These are phyloP conservation scores for Podospora pseudoanserina DNA, from an alignment of 495 filamentous ascomycete genomes.

Conservation along the genomic window DNA sequence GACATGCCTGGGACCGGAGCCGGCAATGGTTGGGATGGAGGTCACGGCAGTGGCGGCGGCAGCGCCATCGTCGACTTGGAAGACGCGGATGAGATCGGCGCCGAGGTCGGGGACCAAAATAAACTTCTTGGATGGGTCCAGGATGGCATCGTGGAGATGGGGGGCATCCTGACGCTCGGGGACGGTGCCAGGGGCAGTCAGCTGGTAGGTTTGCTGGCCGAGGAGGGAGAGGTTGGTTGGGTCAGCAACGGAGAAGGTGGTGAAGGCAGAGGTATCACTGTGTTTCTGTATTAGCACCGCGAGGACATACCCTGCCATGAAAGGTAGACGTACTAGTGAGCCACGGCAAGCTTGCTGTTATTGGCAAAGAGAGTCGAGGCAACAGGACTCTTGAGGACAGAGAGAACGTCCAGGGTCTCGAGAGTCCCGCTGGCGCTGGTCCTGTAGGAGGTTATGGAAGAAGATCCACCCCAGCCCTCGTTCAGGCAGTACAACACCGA, in stretches of 20 bases:
- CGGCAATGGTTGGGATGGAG: conserved; percentile 36
- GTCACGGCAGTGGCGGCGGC: conserved; percentile 32
- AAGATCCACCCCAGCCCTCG: conserved; percentile 44
- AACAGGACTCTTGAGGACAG: conserved; percentile 38
- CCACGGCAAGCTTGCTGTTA: conserved; percentile 42
- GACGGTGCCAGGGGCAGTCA: conserved; percentile 48
- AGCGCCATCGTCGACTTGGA: conserved; percentile 45
- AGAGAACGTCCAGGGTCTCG: conserved; percentile 36
- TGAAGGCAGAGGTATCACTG: conserved; percentile 23
- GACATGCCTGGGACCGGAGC: conserved; percentile 68
- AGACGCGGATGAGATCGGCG: conserved; percentile 62
- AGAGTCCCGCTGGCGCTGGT: conserved; percentile 40
- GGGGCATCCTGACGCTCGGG: conserved; percentile 58
- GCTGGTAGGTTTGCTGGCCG: conserved; percentile 49
- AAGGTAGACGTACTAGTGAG: conserved; percentile 44
- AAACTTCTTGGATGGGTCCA: conserved; percentile 65
- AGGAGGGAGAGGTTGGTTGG: conserved; percentile 35
- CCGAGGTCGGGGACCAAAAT: conserved; percentile 69
- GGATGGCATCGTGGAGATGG: conserved; percentile 65
- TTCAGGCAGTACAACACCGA: conserved; percentile 57
- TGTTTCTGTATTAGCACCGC: conserved; percentile 12
- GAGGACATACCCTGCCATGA: conserved; percentile 23
- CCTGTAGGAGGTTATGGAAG: conserved; percentile 42
- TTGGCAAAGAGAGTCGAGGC: conserved; percentile 33
- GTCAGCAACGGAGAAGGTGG: conserved; percentile 21